These are phyloP conservation scores for Cystoderma amianthinum DNA, from an alignment of 768 basidiomycete species.

Conservation along the genomic window DNA sequence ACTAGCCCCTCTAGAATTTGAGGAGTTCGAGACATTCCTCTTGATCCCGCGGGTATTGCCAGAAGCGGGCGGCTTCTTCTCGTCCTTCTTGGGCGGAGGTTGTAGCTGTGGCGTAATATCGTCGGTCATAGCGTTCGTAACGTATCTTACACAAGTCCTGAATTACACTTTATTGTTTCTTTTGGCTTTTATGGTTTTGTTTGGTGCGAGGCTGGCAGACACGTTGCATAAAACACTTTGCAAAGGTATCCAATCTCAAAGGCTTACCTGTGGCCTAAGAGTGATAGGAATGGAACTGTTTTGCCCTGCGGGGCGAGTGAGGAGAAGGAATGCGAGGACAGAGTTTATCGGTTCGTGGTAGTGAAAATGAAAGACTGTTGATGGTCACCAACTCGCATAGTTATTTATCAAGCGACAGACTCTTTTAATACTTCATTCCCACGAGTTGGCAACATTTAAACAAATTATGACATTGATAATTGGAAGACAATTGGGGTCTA, in stretches of 20 bases:
- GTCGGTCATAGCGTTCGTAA: slow-evolving; percentile 89
- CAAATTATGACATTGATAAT: background rate
- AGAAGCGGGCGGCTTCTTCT: slow-evolving; percentile 53
- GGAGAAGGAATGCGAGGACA: slow-evolving; percentile 45
- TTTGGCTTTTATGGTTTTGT: slow-evolving; percentile 31
- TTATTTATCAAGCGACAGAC: slow-evolving; percentile 1
- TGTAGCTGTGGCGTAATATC: slow-evolving; percentile 57
- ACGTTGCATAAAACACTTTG: slow-evolving; percentile 1
- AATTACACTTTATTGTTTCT: slow-evolving; percentile 45
- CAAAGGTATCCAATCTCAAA: background rate
- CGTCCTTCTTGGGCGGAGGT: slow-evolving; percentile 59
- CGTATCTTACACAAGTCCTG: slow-evolving; percentile 32
- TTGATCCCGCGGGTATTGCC: slow-evolving; percentile 50
- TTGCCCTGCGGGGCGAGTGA: slow-evolving; percentile 92
- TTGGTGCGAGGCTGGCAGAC: slow-evolving; percentile 6
- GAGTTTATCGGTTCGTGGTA: slow-evolving; percentile 35
- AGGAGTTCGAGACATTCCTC: slow-evolving; percentile 48
- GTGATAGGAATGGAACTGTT: slow-evolving; percentile 49
- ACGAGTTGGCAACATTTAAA: background rate
- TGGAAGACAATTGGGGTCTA: too few species aligned
- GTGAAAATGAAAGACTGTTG: slow-evolving; percentile 44
- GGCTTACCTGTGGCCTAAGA: slow-evolving; percentile 33
- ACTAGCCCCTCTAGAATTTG: slow-evolving; percentile 31
- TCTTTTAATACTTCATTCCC: background rate
- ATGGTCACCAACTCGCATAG: slow-evolving; percentile 18